Conservation (phyloP, 73 alveolate species). For the Symbiodinium pilosum region DNA sequence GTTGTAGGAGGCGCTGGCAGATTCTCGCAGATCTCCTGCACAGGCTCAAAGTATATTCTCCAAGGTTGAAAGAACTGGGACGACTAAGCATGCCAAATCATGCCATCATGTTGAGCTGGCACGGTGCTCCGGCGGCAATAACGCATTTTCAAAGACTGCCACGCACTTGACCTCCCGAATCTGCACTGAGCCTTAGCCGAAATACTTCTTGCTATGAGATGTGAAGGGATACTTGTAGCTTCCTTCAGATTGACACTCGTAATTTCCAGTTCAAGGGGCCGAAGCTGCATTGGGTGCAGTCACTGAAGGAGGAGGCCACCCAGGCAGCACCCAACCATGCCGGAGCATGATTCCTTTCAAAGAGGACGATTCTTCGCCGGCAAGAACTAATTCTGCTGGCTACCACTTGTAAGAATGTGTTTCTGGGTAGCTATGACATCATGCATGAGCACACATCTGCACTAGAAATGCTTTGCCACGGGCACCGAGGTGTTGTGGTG, state of each 20-base stretch:
- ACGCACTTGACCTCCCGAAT: neutral
- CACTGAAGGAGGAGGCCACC: constrained; percentile 43
- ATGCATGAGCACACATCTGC: neutral
- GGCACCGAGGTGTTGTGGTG: no score
- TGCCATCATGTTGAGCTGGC: no score
- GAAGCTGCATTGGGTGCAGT: constrained; percentile 45
- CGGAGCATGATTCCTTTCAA: constrained; percentile 13
- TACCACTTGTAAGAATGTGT: no score
- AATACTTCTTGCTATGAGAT: neutral
- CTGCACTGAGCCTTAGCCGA: neutral
- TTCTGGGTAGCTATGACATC: no score
- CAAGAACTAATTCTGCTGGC: no score
- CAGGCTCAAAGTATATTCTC: no score
- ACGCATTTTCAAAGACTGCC: neutral
- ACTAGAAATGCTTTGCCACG: no score
- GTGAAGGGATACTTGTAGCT: no score
- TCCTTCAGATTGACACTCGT: no score
- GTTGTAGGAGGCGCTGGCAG: neutral
- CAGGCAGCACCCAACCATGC: constrained; percentile 65
- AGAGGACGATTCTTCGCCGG: no score
- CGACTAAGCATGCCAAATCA: no score
- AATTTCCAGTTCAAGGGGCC: neutral
- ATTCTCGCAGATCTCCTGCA: constrained; percentile 2
- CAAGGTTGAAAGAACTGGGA: no score
- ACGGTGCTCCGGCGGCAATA: constrained; percentile 18